A percentile compares a stretch with the other conserved stretches of the same genome.
phyloP scores from a whole-genome alignment of 164 flowering plant species.

The Liriodendron chinense region DNA sequence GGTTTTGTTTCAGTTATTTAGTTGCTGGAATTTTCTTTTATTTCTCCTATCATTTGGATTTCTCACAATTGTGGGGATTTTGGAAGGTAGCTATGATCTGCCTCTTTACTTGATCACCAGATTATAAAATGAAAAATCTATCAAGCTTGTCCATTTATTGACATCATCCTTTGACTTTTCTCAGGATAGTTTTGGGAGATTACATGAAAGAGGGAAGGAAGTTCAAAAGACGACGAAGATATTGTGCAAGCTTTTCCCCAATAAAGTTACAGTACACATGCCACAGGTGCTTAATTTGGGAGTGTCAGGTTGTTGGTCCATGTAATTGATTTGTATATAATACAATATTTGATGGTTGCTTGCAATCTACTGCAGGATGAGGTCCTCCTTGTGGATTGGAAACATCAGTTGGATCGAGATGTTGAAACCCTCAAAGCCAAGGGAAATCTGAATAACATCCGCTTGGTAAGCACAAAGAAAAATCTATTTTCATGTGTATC shows the following conservation, averaged over 20 bases:
- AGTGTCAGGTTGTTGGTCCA: neutral
- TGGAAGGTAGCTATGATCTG: neutral
- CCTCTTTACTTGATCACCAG: neutral
- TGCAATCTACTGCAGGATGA: slow-evolving; percentile 54
- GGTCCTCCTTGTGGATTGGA: slow-evolving; percentile 67
- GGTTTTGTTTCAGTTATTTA: neutral
- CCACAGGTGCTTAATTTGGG: slow-evolving; percentile 62
- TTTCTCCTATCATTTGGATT: neutral
- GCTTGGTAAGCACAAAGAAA: slow-evolving; percentile 50
- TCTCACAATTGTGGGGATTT: neutral
- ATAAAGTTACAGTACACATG: slow-evolving; percentile 80
- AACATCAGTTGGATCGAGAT: slow-evolving; percentile 77
- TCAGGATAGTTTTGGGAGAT: slow-evolving; percentile 90
- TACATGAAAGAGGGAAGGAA: slow-evolving; percentile 83
- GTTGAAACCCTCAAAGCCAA: slow-evolving; percentile 65
- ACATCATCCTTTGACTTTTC: neutral
- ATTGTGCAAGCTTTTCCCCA: slow-evolving; percentile 73
- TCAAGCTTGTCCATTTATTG: neutral
- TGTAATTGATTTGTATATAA: neutral
- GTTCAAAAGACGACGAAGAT: slow-evolving; percentile 65
- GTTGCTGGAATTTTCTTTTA: neutral
- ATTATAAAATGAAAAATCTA: slow-evolving; percentile 5
- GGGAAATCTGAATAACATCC: slow-evolving; percentile 58
- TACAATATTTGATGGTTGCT: neutral
- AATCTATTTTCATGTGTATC: neutral